These are phyloP conservation scores for Paraphysoderma sedebokerense DNA, from an alignment of 371 early-diverging fungal species.

Conservation along the genomic window DNA sequence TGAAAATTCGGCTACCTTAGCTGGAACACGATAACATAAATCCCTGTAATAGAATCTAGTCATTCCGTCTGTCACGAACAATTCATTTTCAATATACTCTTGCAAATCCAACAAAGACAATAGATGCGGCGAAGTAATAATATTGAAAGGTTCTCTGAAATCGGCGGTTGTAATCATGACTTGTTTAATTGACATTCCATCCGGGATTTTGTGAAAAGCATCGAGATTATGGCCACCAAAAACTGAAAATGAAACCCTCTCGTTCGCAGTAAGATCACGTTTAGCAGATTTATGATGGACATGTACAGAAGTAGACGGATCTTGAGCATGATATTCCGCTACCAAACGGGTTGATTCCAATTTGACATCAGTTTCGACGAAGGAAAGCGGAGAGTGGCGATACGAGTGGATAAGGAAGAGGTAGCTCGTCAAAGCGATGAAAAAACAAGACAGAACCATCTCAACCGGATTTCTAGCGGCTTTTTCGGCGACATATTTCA, in stretches of 20 bases:
- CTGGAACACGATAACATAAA: constrained; percentile 25
- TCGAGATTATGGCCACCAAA: constrained; percentile 9
- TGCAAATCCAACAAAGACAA: constrained; percentile 28
- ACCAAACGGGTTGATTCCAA: constrained; percentile 32
- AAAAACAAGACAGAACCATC: constrained; percentile 51
- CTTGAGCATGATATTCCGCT: constrained; percentile 15
- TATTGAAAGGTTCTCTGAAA: constrained; percentile 5
- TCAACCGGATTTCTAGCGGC: constrained; percentile 60
- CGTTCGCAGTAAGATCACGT: constrained; percentile 29
- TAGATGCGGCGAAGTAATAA: constrained; percentile 20
- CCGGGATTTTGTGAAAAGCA: neutral
- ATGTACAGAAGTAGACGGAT: constrained; percentile 19
- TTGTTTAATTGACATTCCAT: neutral
- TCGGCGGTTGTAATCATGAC: neutral
- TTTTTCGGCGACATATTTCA: constrained; percentile 8
- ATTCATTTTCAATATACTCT: constrained; percentile 26
- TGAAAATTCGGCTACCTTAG: no score
- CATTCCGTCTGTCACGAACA: constrained; percentile 18
- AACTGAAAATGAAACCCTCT: constrained; percentile 31
- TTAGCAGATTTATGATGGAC: constrained; percentile 11
- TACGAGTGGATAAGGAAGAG: constrained; percentile 58
- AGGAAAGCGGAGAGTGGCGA: constrained; percentile 46
- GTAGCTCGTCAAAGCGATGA: constrained; percentile 54
- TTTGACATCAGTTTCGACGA: constrained; percentile 24
- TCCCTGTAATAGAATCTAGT: constrained; percentile 15